These are phyloP conservation scores for Astraeus odoratus DNA, from an alignment of 768 basidiomycete species.

Conservation along the genomic window DNA sequence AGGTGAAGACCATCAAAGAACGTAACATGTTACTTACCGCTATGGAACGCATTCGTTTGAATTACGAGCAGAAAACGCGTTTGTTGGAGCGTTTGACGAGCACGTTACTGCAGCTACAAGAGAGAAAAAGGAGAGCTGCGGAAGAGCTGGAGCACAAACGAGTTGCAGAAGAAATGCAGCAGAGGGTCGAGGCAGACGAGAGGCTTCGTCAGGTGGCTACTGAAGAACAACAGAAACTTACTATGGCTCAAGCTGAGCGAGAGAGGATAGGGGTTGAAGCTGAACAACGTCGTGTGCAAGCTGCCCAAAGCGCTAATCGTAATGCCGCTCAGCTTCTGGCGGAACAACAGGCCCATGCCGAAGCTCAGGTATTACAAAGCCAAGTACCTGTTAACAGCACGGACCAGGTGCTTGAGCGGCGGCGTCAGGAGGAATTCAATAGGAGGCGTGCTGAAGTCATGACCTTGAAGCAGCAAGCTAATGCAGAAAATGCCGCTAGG, in stretches of 20 bases:
- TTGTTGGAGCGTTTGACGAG: slow-evolving; percentile 11
- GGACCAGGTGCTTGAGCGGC: slow-evolving; percentile 2
- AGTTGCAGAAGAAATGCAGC: slow-evolving; percentile 8
- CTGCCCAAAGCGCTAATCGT: not conserved
- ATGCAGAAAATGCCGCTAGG: slow-evolving; percentile 20
- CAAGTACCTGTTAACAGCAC: not conserved
- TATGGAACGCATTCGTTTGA: slow-evolving; percentile 12
- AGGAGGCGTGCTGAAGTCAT: slow-evolving; percentile 5
- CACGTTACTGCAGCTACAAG: slow-evolving; percentile 18
- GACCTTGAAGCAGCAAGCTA: slow-evolving; percentile 21
- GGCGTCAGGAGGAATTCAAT: slow-evolving; percentile 3
- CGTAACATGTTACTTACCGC: slow-evolving; percentile 8
- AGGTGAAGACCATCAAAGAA: slow-evolving; percentile 4
- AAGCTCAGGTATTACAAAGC: slow-evolving; percentile 5
- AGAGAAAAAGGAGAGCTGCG: slow-evolving; percentile 13
- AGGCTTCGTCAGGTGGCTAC: slow-evolving; percentile 4
- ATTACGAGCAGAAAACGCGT: slow-evolving; percentile 13
- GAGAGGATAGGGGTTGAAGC: slow-evolving; percentile 1
- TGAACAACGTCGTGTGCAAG: not conserved
- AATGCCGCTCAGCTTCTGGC: slow-evolving; percentile 4
- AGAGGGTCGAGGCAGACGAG: too few species aligned
- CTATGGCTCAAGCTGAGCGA: slow-evolving; percentile 5
- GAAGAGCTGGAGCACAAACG: slow-evolving; percentile 14
- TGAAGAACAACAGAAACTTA: slow-evolving; percentile 3
- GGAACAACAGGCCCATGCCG: slow-evolving; percentile 7